Percentiles rank a stretch among this genome's conserved stretches.
Conservation (phyloP, 2,329 filamentous ascomycete genomes). For the Fusarium keratoplasticum region DNA sequence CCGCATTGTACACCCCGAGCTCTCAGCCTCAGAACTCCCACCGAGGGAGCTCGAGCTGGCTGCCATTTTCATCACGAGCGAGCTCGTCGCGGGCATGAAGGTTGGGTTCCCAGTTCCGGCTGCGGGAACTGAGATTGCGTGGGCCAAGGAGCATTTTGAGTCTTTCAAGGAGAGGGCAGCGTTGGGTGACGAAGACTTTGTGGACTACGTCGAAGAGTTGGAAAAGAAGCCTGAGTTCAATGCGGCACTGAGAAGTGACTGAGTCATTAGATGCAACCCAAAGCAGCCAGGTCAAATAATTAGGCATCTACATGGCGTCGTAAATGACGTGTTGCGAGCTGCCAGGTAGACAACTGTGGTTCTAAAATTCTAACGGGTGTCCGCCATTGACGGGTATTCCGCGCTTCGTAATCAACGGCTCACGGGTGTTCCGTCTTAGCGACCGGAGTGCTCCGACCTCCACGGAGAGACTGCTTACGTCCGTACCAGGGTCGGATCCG, state of each 20-base stretch:
- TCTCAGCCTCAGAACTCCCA: background rate
- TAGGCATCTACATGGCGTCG: background rate
- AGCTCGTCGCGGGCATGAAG: slow-evolving; percentile 1
- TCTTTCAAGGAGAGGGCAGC: slow-evolving; percentile 2
- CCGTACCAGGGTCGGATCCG: background rate
- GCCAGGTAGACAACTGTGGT: background rate
- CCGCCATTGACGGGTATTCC: background rate
- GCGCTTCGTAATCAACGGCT: background rate
- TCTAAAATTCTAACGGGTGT: background rate
- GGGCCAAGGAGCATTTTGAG: background rate
- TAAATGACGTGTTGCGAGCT: background rate
- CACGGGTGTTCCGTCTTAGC: background rate
- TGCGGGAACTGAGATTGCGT: background rate
- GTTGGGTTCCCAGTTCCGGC: background rate
- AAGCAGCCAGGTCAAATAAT: background rate
- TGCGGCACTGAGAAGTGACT: background rate
- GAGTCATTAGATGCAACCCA: background rate
- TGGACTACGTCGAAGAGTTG: background rate
- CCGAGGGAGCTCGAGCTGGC: background rate
- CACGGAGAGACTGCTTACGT: background rate
- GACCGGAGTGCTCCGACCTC: background rate
- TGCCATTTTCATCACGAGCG: background rate
- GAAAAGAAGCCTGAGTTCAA: background rate
- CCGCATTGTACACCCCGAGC: background rate
- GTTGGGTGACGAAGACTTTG: background rate